These are phyloP conservation scores for Leccinum colubrinum DNA, from an alignment of 1,284 basidiomycete genomes.

Conservation along the genomic window DNA sequence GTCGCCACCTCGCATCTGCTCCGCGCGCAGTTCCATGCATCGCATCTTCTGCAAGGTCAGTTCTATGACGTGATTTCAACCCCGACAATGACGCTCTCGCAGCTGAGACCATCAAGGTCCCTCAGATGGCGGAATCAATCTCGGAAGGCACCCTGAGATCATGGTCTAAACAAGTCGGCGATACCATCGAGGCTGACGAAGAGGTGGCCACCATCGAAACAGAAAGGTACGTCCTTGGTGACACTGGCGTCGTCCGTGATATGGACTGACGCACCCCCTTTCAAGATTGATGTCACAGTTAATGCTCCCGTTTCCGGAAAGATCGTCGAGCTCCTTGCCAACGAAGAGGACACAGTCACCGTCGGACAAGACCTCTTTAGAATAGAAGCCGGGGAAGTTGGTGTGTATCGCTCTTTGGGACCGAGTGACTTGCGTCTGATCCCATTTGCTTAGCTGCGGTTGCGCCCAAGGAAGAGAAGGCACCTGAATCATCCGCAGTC, in stretches of 20 bases:
- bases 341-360: conserved; percentile 92
- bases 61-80: conserved; percentile 14
- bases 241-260: background rate
- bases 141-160: conserved; percentile 96
- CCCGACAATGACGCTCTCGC: conserved; percentile 5
- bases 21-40: conserved; percentile 66
- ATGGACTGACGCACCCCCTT: conserved; percentile 7
- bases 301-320: conserved; percentile 91
- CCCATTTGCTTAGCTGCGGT: conserved; percentile 20
- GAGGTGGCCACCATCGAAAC: conserved; percentile 99
- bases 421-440: background rate
- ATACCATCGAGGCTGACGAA: conserved; percentile 89
- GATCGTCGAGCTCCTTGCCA: conserved; percentile 84
- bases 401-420: conserved; percentile 35
- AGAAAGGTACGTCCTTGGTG: conserved; percentile 72
- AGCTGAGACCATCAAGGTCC: conserved; percentile 94
- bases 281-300: conserved; percentile 94
- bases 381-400: conserved; percentile 83
- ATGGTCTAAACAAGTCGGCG: conserved; percentile 94
- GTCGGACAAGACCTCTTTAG: conserved; percentile 96
- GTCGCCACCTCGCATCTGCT: conserved; percentile 43
- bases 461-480: conserved; percentile 35
- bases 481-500: conserved; percentile 43
- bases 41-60: conserved; percentile 66
- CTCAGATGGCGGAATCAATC: conserved; percentile 99